Conservation (phyloP, 495 filamentous ascomycete genomes). For the Hypoxylon crocopeplum region DNA sequence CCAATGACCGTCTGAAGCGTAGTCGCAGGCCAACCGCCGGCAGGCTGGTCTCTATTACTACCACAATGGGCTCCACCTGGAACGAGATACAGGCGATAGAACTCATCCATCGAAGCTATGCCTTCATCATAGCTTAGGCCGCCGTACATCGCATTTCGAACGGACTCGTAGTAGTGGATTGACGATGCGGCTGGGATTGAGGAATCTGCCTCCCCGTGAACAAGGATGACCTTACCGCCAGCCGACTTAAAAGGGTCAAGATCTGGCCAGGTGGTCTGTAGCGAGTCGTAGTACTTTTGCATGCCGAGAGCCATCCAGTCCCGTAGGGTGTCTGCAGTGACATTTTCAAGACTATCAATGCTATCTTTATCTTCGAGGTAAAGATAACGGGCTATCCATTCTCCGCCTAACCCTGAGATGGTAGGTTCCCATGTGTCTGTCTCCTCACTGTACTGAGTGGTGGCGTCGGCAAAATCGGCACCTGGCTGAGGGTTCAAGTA, state of each 20-base stretch:
- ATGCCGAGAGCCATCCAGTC: conserved; percentile 54
- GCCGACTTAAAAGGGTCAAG: conserved; percentile 48
- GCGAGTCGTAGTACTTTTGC: conserved; percentile 47
- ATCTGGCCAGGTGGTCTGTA: conserved; percentile 59
- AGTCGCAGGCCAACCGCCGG: conserved; percentile 53
- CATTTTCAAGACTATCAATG: conserved; percentile 47
- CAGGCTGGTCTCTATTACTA: conserved; percentile 46
- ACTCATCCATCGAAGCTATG: conserved; percentile 51
- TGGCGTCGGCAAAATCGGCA: conserved; percentile 51
- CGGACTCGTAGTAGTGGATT: conserved; percentile 57
- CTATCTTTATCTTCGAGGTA: conserved; percentile 46
- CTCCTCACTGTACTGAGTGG: conserved; percentile 49
- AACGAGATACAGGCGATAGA: conserved; percentile 59
- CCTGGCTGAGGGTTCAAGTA: conserved; percentile 56
- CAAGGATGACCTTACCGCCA: conserved; percentile 60
- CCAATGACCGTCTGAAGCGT: conserved; percentile 54
- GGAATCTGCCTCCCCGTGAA: conserved; percentile 60
- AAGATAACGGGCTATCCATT: conserved; percentile 42
- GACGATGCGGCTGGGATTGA: conserved; percentile 56
- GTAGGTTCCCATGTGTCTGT: conserved; percentile 48
- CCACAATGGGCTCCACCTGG: conserved; percentile 61
- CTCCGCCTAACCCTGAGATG: conserved; percentile 46
- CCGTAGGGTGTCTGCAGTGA: conserved; percentile 57
- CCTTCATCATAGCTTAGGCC: conserved; percentile 42
- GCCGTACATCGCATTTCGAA: conserved; percentile 58